These are phyloP conservation scores for Penicillium sp. DNA, from an alignment of 2,329 filamentous ascomycete genomes.

Conservation along the genomic window DNA sequence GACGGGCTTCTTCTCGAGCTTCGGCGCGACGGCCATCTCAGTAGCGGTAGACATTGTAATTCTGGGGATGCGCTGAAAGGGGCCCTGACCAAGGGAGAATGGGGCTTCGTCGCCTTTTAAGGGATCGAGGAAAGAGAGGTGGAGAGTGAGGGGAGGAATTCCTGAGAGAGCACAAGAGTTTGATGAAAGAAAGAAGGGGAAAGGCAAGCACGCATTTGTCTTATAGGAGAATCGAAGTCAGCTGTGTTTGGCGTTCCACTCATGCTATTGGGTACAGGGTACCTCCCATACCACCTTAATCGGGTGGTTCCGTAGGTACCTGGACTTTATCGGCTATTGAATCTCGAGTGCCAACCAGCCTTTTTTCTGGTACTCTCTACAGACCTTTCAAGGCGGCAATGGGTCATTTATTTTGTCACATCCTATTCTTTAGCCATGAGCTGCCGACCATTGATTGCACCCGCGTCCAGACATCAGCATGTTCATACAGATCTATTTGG, in stretches of 20 bases:
- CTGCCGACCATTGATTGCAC: not conserved
- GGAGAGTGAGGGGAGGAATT: constrained; percentile 24
- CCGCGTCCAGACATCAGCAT: not conserved
- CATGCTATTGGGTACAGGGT: constrained; percentile 23
- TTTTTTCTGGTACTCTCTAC: constrained; percentile 14
- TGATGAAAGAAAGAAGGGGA: constrained; percentile 19
- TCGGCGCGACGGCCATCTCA: constrained; percentile 52
- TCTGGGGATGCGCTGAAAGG: constrained; percentile 58
- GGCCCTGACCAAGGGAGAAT: constrained; percentile 98
- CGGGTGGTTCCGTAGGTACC: not conserved
- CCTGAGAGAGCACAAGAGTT: constrained; percentile 14
- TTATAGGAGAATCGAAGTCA: constrained; percentile 21
- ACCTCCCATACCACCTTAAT: constrained; percentile 21
- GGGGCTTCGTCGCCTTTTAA: constrained; percentile 74
- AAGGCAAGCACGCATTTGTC: constrained; percentile 10
- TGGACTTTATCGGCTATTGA: constrained; percentile 1
- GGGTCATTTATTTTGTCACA: not conserved
- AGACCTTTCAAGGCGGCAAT: not conserved
- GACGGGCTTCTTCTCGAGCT: constrained; percentile 97
- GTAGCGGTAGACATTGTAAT: constrained; percentile 51
- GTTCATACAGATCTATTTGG: not conserved
- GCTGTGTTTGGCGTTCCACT: constrained; percentile 14
- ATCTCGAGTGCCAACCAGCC: not conserved
- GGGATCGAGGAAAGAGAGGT: constrained; percentile 24
- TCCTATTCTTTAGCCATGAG: not conserved